phyloP scores from a whole-genome alignment of 108 stramenopile species.

The Discostella pseudostelligera region DNA sequence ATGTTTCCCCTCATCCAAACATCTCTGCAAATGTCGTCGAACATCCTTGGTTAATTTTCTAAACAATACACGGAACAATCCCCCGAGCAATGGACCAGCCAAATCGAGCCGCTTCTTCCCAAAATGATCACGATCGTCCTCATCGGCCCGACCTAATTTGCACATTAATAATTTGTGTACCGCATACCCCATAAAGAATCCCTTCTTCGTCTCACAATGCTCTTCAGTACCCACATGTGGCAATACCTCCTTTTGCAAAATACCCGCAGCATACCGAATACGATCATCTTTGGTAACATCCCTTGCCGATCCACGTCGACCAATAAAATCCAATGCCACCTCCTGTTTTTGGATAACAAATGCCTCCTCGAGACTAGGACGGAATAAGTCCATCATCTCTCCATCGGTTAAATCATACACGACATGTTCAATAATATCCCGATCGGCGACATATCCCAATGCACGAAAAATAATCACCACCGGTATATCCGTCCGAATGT shows the following conservation, averaged over 20 bases:
- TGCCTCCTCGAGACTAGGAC: constrained; percentile 94
- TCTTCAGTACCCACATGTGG: constrained; percentile 98
- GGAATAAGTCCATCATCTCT: constrained; percentile 97
- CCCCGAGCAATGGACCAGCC: constrained; percentile 96
- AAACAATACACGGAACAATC: constrained; percentile 95
- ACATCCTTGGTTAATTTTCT: constrained; percentile 94
- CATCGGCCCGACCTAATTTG: constrained; percentile 87
- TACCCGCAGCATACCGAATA: constrained; percentile 92
- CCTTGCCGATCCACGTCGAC: constrained; percentile 87
- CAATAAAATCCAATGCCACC: constrained; percentile 96
- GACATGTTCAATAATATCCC: constrained; percentile 96
- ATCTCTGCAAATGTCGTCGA: constrained; percentile 90
- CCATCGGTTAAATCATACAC: constrained; percentile 98
- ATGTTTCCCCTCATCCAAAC: constrained; percentile 93
- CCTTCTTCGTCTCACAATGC: constrained; percentile 97
- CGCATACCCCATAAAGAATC: constrained; percentile 98
- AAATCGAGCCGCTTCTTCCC: constrained; percentile 99
- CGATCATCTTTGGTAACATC: constrained; percentile 96
- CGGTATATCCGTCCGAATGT: constrained; percentile 97
- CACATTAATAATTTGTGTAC: constrained; percentile 98
- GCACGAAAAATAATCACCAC: constrained; percentile 98
- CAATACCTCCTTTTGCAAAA: constrained; percentile 95
- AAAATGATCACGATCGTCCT: constrained; percentile 99
- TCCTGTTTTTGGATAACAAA: constrained; percentile 92
- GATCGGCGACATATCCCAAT: constrained; percentile 93